A percentile compares a stretch with the other conserved stretches of the same genome.
Conservation (phyloP, 139 green algal genomes). For the Ettlia oleoabundans region DNA sequence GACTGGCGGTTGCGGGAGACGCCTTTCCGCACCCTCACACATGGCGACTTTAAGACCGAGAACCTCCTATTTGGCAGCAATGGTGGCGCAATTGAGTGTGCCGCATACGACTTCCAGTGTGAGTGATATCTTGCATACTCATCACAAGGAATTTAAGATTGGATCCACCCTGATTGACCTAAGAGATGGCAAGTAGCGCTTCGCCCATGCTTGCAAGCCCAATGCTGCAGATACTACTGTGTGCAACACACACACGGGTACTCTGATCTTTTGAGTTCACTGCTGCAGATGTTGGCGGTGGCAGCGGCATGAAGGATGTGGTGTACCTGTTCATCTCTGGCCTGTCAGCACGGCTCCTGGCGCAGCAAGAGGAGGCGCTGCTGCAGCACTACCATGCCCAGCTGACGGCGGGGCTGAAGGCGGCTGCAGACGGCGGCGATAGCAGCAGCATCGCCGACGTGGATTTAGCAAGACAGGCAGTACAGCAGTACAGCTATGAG, state of each 20-base stretch:
- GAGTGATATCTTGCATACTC: too few species aligned
- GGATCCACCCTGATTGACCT: too few species aligned
- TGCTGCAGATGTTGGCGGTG: slow-evolving; percentile 56
- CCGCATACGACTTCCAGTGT: slow-evolving; percentile 57
- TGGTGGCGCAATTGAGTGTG: slow-evolving; percentile 2
- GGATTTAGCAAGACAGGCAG: neutral
- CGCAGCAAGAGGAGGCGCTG: slow-evolving; percentile 41
- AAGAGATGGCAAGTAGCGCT: too few species aligned
- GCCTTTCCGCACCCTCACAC: slow-evolving; percentile 15
- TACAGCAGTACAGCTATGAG: slow-evolving; percentile 22
- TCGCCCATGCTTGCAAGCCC: too few species aligned
- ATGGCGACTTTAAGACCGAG: slow-evolving; percentile 59
- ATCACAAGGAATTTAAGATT: too few species aligned
- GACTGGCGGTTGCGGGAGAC: slow-evolving; percentile 32
- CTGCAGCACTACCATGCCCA: slow-evolving; percentile 54
- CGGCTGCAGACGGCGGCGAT: neutral
- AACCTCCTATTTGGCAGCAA: slow-evolving; percentile 59
- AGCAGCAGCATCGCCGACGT: neutral
- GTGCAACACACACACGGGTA: too few species aligned
- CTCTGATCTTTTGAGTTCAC: too few species aligned
- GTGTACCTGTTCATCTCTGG: slow-evolving; percentile 62
- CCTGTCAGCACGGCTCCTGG: slow-evolving; percentile 44
- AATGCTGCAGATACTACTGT: too few species aligned
- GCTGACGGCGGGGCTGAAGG: slow-evolving; percentile 31
- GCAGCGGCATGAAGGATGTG: slow-evolving; percentile 60